Conservation (phyloP, 495 filamentous ascomycete species). For the Aspergillus olivimuriae region DNA sequence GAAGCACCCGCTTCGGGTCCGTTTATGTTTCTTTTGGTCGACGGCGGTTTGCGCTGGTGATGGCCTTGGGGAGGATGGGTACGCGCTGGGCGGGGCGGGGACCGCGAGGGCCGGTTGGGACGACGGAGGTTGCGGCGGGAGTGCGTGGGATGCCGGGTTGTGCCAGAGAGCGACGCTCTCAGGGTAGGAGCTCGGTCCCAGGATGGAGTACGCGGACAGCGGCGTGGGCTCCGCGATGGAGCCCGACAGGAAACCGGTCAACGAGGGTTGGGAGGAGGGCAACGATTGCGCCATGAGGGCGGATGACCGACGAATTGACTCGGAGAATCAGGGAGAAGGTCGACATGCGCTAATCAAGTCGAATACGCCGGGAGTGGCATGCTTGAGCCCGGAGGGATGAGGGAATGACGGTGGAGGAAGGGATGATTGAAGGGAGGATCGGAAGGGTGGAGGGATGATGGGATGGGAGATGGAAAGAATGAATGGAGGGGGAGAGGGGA, state of each 20-base stretch:
- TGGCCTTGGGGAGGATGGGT: slow-evolving; percentile 23
- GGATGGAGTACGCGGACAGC: slow-evolving; percentile 31
- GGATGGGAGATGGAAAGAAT: neutral
- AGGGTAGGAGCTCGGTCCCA: slow-evolving; percentile 33
- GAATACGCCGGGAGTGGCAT: slow-evolving; percentile 6
- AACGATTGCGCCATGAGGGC: slow-evolving; percentile 32
- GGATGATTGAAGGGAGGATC: too few species aligned
- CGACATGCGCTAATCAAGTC: slow-evolving; percentile 9
- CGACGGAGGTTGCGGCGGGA: neutral
- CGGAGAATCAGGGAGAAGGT: slow-evolving; percentile 8
- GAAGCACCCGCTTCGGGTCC: slow-evolving; percentile 89
- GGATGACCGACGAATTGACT: slow-evolving; percentile 10
- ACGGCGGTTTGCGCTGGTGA: slow-evolving; percentile 24
- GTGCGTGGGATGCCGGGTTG: slow-evolving; percentile 22
- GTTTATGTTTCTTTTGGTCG: slow-evolving; percentile 87
- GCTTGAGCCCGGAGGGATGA: neutral
- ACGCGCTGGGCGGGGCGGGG: slow-evolving; percentile 17
- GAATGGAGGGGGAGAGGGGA: slow-evolving; percentile 1
- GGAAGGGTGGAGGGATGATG: neutral
- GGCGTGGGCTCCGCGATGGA: slow-evolving; percentile 11
- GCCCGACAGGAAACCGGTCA: slow-evolving; percentile 21
- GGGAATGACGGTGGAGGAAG: neutral
- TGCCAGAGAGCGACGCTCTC: slow-evolving; percentile 42
- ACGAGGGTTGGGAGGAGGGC: slow-evolving; percentile 26
- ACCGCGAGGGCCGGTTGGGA: slow-evolving; percentile 1